A percentile compares a stretch with the other conserved stretches of the same genome.
phyloP scores from a whole-genome alignment of 495 filamentous ascomycete species.

The Glarea lozoyensis region DNA sequence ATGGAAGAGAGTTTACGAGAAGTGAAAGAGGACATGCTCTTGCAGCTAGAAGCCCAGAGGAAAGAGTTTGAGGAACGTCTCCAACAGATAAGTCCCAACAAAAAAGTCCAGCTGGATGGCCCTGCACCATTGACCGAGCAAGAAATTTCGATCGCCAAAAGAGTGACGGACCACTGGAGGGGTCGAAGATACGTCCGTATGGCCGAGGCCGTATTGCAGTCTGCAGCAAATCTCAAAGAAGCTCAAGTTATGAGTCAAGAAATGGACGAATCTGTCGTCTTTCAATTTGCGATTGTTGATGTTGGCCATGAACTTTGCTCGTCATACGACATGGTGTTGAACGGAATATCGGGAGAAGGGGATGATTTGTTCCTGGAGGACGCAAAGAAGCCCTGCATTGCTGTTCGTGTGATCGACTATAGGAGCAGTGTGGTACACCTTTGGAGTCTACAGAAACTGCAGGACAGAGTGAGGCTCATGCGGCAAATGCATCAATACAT shows the following conservation, averaged over 20 bases:
- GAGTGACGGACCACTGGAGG: slow-evolving; percentile 65
- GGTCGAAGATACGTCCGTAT: slow-evolving; percentile 83
- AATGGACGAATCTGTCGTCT: slow-evolving; percentile 87
- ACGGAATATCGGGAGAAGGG: slow-evolving; percentile 79
- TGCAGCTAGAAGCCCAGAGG: slow-evolving; percentile 64
- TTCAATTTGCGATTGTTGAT: slow-evolving; percentile 90
- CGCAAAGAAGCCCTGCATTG: slow-evolving; percentile 82
- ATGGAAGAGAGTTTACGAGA: slow-evolving; percentile 79
- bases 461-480: slow-evolving; percentile 81
- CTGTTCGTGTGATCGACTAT: slow-evolving; percentile 86
- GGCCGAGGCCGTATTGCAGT: slow-evolving; percentile 85
- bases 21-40: slow-evolving; percentile 80
- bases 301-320: slow-evolving; percentile 81
- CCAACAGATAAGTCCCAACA: slow-evolving; percentile 47
- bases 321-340: slow-evolving; percentile 92
- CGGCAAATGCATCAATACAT: slow-evolving; percentile 94
- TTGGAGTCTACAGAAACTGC: slow-evolving; percentile 91
- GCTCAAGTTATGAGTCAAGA: slow-evolving; percentile 97
- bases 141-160: slow-evolving; percentile 61
- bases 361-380: slow-evolving; percentile 78
- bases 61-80: slow-evolving; percentile 67
- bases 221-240: slow-evolving; percentile 83
- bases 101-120: slow-evolving; percentile 38
- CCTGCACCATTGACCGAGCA: slow-evolving; percentile 49
- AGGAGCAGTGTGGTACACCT: slow-evolving; percentile 78